These are phyloP conservation scores for Lonicera japonica DNA, from an alignment of 129 eudicot species.

Conservation along the genomic window DNA sequence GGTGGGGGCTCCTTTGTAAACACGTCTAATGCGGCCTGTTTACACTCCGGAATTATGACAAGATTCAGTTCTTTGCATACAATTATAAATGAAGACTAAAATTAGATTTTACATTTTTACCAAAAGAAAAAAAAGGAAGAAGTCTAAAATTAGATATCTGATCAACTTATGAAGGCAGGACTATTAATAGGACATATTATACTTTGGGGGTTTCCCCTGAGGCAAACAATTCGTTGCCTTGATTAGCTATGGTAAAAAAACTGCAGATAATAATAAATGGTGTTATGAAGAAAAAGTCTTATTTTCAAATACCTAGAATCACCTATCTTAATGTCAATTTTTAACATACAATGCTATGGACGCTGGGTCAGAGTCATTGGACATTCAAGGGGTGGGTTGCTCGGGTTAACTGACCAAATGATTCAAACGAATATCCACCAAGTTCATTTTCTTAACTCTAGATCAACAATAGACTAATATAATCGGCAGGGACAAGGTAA, in stretches of 20 bases:
- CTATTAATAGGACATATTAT: not conserved
- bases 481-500: not conserved
- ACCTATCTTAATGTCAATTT: too few relatives aligned
- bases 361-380: not conserved
- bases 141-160: not conserved
- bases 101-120: too few relatives aligned
- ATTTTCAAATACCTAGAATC: too few relatives aligned
- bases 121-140: too few relatives aligned
- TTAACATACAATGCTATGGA: not conserved
- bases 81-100: not conserved
- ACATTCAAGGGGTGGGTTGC: not conserved
- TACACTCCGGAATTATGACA: not conserved
- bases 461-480: not conserved
- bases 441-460: not conserved
- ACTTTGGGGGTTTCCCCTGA: not conserved
- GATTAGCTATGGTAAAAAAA: too few relatives aligned
- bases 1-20: constrained; percentile 75
- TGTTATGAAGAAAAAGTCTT: too few relatives aligned
- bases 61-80: constrained; percentile 4
- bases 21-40: constrained; percentile 81
- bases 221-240: not conserved
- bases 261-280: too few relatives aligned
- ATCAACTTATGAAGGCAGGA: not conserved
- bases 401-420: not conserved
- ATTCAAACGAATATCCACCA: not conserved